Conservation (phyloP, 352 stramenopile species). For the Lagenidium sp. region DNA sequence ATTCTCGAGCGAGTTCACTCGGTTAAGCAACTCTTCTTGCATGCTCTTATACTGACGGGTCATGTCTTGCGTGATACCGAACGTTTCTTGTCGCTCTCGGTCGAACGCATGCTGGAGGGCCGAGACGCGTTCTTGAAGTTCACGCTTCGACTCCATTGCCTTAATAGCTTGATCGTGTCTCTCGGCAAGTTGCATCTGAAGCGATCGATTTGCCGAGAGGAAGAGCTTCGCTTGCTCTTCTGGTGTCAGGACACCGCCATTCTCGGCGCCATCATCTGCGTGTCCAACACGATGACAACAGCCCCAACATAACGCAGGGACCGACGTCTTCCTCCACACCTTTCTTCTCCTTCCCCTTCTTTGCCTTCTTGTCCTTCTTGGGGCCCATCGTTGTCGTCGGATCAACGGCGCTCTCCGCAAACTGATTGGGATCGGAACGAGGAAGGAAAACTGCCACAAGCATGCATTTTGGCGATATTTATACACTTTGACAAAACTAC, state of each 20-base stretch:
- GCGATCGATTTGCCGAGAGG: constrained; percentile 69
- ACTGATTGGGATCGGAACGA: too few relatives aligned
- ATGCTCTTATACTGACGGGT: constrained; percentile 97
- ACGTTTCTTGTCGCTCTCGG: constrained; percentile 76
- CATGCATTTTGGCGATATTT: too few relatives aligned
- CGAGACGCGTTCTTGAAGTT: constrained; percentile 71
- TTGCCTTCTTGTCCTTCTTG: constrained; percentile 72
- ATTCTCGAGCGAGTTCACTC: constrained; percentile 84
- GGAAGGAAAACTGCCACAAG: too few relatives aligned
- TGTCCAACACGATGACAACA: not conserved
- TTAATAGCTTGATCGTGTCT: constrained; percentile 78
- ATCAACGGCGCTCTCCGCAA: too few relatives aligned
- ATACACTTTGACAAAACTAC: too few relatives aligned
- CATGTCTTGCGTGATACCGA: constrained; percentile 94
- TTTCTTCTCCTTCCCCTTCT: constrained; percentile 74
- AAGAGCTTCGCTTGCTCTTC: constrained; percentile 85
- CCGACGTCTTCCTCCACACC: constrained; percentile 13
- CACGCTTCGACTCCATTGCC: constrained; percentile 83
- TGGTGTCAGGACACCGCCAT: constrained; percentile 57
- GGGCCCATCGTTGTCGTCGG: constrained; percentile 26
- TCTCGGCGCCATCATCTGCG: constrained; percentile 63
- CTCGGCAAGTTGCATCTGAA: constrained; percentile 87
- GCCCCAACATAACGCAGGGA: not conserved
- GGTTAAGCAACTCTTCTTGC: constrained; percentile 88
- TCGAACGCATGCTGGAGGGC: constrained; percentile 86